Base-by-base conservation (phyloP, 202 grass and related monocot species). In the Elaeis oleifera region DNA sequence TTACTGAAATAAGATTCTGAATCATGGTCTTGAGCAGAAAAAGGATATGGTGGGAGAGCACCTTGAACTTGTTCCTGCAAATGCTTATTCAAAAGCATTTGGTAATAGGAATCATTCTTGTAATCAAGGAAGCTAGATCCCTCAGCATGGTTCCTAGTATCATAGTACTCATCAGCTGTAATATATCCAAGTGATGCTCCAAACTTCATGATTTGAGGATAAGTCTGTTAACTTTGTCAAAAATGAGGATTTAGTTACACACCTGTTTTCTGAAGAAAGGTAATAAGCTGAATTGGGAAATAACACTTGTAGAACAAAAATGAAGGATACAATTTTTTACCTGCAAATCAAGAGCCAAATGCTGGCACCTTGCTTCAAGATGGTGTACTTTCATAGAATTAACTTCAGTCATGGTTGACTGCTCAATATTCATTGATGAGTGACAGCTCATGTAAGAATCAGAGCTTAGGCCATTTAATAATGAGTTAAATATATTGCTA, bases 151-250 rank as follows among this genome's bases (percentile, higher is more conserved):
- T 71, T 76, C 71, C 60, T 24, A 59, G 53, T 17, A 16, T 49
- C 58, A 52, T 89, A 97, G 71, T 84, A 89, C 65, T 89, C 94
- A 64, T 97, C 74, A 74, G 89, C 62, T 67, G 78, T 84, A 56
- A 85, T 73, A 72, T 79, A 63, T 58, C 74, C 80, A 58, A 92
- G 63, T 60, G 82, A 84, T 70, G 77, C 71, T 56, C 79, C 77
- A 18, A 86, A 62, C 54, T 86, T 83, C 65, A 91, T 36, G 22
- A 86, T 89, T 80, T 82, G 76, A 39, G 94, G 80, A 76, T 84
- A 89, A 59, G 79, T 97, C 94, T 97, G 85, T 62, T 72, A 25
- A 75, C 36, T 90, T 79, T 57, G 85, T 7, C 39, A 76, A 75
- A 59, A 14, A 70, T 65, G 76, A 58, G 25, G 69, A 61, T 16